Evolutionary conservation across 2,329 filamentous ascomycete genomes (phyloP), one percentile per base, ranked within the genome.

Genomic region (Tolypocladium cylindrosporum): DNA sequence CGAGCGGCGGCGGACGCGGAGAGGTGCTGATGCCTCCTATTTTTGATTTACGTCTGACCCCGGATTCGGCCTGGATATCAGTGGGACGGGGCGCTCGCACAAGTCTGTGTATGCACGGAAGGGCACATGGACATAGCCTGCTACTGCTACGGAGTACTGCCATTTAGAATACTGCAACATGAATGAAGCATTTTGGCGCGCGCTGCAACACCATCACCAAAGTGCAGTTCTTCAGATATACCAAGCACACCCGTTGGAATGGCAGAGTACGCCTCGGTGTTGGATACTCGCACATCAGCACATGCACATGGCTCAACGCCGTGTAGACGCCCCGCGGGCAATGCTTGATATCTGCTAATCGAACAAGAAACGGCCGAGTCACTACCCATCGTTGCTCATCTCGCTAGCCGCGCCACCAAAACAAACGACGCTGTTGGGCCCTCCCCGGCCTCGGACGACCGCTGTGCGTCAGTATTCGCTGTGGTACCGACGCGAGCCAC

Each of bases 331-430:
- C 53, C 53, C 53, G 2, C 19, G 45, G 43, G 54, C 36, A 24
- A 53, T 56, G 53, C 54, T 53, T 50, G 37, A 48, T 58, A 58
- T 58, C 43, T 58, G 54, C 54, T 58, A 58, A 55, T 58, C 57
- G 57, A 58, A 58, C 57, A 58, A 19, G 39, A 48, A 55, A 55
- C 37, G 41, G 52, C 48, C 48, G 48, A 51, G 16, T n/a, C 48
- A n/a, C 48, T 52, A 45, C 42, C 42, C 41, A 34, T 39, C 16
- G 14, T 14, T 21, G 19, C 48, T 50, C 56, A 24, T 54, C 43
- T 42, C 56, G 50, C 56, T 57, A 16, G 19, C 27, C 16, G 57
- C 58, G 54, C 24, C 39, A 41, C 19, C 39, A 7, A 19, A 40
- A 16, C 39, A 40, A 14, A 19, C 16, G 9, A 40, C 39, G 39